These are phyloP conservation scores for Sporothrix variecibatus DNA, from an alignment of 2,329 filamentous ascomycete species.

Conservation along the genomic window DNA sequence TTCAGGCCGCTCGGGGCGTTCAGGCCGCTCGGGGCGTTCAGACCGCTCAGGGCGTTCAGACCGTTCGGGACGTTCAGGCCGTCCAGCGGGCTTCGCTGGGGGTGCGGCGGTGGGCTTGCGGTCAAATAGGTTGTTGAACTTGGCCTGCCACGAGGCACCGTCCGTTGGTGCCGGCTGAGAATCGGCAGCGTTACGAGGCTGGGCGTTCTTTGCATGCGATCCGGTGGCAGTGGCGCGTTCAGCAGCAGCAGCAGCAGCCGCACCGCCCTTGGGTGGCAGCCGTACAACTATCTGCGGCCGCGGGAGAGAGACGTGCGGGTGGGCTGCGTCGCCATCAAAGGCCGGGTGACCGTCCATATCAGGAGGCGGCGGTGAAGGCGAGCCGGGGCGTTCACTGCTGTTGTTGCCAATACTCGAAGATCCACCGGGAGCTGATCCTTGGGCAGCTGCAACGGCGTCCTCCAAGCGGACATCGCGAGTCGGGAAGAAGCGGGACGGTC, in stretches of 20 bases:
- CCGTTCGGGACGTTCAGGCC: neutral
- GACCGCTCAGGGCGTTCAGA: too few relatives aligned
- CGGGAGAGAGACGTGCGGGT: slow-evolving; percentile 70
- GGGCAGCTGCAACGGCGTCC: slow-evolving; percentile 34
- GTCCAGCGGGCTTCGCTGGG: slow-evolving; percentile 48
- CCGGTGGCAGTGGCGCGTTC: neutral
- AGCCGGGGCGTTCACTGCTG: slow-evolving; percentile 45
- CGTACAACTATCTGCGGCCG: slow-evolving; percentile 74
- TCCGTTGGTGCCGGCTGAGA: slow-evolving; percentile 23
- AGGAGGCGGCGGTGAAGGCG: slow-evolving; percentile 72
- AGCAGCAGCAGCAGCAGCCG: slow-evolving; percentile 31
- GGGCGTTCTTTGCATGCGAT: neutral
- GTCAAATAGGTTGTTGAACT: slow-evolving; percentile 77
- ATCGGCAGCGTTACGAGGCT: neutral
- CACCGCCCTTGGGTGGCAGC: slow-evolving; percentile 62
- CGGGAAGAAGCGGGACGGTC: slow-evolving; percentile 65
- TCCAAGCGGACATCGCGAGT: slow-evolving; percentile 52
- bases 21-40: too few relatives aligned
- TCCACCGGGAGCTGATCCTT: neutral
- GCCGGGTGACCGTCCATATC: slow-evolving; percentile 70
- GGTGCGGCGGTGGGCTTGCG: slow-evolving; percentile 58
- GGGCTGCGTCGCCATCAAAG: slow-evolving; percentile 65
- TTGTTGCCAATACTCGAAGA: neutral
- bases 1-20: too few relatives aligned
- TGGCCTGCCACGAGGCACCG: slow-evolving; percentile 64